Conservation (phyloP, 768 basidiomycete genomes). For the Myochromella boudieri region DNA sequence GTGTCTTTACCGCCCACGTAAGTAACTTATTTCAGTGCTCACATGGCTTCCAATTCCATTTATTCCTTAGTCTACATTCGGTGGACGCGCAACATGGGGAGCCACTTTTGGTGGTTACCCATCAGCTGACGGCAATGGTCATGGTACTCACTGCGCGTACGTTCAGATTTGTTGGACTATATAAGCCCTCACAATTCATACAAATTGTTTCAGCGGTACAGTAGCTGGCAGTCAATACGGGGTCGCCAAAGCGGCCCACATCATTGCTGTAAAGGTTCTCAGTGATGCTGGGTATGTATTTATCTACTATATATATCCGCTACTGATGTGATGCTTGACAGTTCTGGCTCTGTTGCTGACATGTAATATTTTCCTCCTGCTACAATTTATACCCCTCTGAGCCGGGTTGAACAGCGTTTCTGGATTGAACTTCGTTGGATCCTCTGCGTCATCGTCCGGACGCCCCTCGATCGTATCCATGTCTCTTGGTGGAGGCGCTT, state of each 20-base stretch:
- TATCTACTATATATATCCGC: neutral
- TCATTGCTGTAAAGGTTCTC: conserved; percentile 16
- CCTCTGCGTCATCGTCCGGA: neutral
- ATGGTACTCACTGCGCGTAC: conserved; percentile 41
- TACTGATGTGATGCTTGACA: neutral
- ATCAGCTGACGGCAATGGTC: conserved; percentile 36
- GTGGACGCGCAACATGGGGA: conserved; percentile 42
- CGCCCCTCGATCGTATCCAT: conserved; percentile 9
- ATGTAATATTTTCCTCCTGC: neutral
- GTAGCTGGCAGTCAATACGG: conserved; percentile 33
- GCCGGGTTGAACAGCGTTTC: neutral
- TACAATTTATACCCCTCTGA: neutral
- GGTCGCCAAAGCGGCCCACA: conserved; percentile 26
- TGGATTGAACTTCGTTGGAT: conserved; percentile 1
- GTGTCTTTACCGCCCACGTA: conserved; percentile 7
- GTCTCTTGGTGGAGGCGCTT: conserved; percentile 9
- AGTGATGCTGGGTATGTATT: conserved; percentile 7
- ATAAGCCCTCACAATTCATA: neutral
- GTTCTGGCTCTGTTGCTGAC: conserved; percentile 10
- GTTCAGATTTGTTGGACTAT: conserved; percentile 2
- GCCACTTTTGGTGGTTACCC: conserved; percentile 30
- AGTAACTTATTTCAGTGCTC: neutral
- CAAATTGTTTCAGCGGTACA: conserved; percentile 24
- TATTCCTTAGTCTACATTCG: conserved; percentile 35
- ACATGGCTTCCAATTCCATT: neutral